Evolutionary conservation across 2,329 filamentous ascomycete species (phyloP).

Genomic region (Ascochyta viciae-villosae): DNA sequence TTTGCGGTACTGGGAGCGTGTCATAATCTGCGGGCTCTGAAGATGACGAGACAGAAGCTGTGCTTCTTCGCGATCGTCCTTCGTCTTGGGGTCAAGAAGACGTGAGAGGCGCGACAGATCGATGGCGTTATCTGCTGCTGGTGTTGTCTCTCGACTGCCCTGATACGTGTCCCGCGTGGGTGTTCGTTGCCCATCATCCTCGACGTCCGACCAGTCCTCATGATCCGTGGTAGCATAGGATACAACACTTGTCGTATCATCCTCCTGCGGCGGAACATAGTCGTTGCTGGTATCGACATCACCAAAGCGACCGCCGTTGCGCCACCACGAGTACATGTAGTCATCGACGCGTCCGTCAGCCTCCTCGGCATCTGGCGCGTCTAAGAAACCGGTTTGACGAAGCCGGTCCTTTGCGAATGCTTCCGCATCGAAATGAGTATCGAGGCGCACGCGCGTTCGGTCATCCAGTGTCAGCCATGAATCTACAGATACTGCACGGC

Average conservation of each 20-base stretch:
- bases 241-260: conserved; percentile 83
- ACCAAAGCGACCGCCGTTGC: conserved; percentile 83
- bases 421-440: conserved; percentile 73
- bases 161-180: conserved; percentile 73
- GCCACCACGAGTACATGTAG: conserved; percentile 85
- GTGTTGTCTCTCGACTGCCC: conserved; percentile 60
- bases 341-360: conserved; percentile 72
- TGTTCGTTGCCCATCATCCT: conserved; percentile 65
- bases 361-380: conserved; percentile 39
- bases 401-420: conserved; percentile 73
- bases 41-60: conserved; percentile 82
- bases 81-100: conserved; percentile 79
- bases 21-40: conserved; percentile 74
- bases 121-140: conserved; percentile 57
- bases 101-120: conserved; percentile 74
- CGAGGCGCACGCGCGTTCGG: conserved; percentile 28
- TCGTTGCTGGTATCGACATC: conserved; percentile 81
- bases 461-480: conserved; percentile 38
- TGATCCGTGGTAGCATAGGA: conserved; percentile 64
- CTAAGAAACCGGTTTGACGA: conserved; percentile 43
- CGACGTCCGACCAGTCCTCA: conserved; percentile 47
- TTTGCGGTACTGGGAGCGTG: conserved; percentile 77
- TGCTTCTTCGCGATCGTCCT: conserved; percentile 82
- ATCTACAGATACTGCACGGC: conserved; percentile 19
- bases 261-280: conserved; percentile 68